phyloP scores from a whole-genome alignment of 805 yeast species.

The Cyberlindnera japonica region DNA sequence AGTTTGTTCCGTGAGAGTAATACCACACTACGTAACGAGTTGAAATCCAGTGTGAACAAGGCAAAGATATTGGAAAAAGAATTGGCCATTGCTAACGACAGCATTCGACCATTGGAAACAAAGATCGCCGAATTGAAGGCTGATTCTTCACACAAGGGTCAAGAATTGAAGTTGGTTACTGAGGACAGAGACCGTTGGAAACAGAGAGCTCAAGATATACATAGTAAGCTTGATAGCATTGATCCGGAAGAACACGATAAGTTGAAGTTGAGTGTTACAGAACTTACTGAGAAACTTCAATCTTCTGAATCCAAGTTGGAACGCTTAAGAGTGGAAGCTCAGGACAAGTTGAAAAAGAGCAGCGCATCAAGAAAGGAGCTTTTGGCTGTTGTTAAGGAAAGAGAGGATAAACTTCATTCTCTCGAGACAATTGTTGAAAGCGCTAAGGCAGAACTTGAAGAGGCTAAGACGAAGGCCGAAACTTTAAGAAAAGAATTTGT shows the following conservation, averaged over 20 bases:
- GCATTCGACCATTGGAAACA: slow-evolving; percentile 44
- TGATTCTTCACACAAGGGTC: slow-evolving; percentile 45
- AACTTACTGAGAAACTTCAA: slow-evolving; percentile 21
- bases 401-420: slow-evolving; percentile 6
- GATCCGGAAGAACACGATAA: slow-evolving; percentile 44
- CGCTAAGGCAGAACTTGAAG: neutral
- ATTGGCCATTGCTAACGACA: slow-evolving; percentile 29
- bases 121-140: slow-evolving; percentile 36
- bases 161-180: slow-evolving; percentile 42
- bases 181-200: slow-evolving; percentile 63
- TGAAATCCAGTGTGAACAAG: slow-evolving; percentile 29
- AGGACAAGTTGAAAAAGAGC: slow-evolving; percentile 26
- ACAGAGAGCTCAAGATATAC: slow-evolving; percentile 44
- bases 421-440: slow-evolving; percentile 5
- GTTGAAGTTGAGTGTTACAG: slow-evolving; percentile 31
- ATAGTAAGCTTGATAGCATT: slow-evolving; percentile 42
- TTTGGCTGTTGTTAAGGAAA: slow-evolving; percentile 19
- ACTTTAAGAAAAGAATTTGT: no score
- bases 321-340: slow-evolving; percentile 25
- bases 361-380: slow-evolving; percentile 23
- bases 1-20: slow-evolving; percentile 67
- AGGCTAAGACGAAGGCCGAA: neutral
- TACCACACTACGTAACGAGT: slow-evolving; percentile 54
- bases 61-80: slow-evolving; percentile 39
- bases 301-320: slow-evolving; percentile 2